A percentile compares a stretch with the other conserved stretches of the same genome.
Evolutionary conservation across 2,329 filamentous ascomycete species (phyloP).

Genomic region (Knoxdaviesia capensis): DNA sequence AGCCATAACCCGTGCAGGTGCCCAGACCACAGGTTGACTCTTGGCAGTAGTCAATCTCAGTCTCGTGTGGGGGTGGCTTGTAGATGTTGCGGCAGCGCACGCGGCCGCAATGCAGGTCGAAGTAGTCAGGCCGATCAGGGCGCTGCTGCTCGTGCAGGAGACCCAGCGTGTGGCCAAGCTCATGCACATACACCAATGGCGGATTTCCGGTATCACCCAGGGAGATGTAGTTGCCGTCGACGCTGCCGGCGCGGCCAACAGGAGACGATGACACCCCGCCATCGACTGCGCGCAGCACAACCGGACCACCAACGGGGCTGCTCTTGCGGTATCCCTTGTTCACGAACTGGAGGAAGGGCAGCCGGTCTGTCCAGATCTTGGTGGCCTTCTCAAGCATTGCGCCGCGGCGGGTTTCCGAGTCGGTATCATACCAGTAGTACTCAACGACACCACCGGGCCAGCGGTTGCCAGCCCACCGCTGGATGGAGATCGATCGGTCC

Average conservation of each 20-base stretch:
- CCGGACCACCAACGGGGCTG: background rate
- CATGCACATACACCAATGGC: conserved; percentile 1
- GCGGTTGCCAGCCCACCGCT: background rate
- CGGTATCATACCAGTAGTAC: background rate
- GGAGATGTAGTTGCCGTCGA: conserved; percentile 1
- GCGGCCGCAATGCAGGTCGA: conserved; percentile 2
- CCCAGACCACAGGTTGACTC: background rate
- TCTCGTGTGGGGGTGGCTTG: background rate
- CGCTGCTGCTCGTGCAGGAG: conserved; percentile 3
- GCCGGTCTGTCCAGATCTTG: conserved; percentile 1
- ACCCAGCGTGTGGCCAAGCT: conserved; percentile 4
- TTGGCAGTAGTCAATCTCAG: background rate
- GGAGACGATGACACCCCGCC: conserved; percentile 2
- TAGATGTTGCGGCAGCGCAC: conserved; percentile 1
- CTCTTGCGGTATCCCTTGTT: background rate
- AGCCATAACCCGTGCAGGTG: conserved; percentile 4
- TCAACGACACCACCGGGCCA: background rate
- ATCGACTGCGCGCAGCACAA: background rate
- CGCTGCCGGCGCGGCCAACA: background rate
- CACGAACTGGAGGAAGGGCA: conserved; percentile 3
- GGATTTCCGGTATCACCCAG: background rate
- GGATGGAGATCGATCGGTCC: background rate
- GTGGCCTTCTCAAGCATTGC: conserved; percentile 1
- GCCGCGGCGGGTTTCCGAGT: background rate
- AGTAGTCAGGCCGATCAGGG: conserved; percentile 1